Base-by-base conservation (phyloP, 2,329 filamentous ascomycete genomes). In the Hypoxylon rubiginosum region DNA sequence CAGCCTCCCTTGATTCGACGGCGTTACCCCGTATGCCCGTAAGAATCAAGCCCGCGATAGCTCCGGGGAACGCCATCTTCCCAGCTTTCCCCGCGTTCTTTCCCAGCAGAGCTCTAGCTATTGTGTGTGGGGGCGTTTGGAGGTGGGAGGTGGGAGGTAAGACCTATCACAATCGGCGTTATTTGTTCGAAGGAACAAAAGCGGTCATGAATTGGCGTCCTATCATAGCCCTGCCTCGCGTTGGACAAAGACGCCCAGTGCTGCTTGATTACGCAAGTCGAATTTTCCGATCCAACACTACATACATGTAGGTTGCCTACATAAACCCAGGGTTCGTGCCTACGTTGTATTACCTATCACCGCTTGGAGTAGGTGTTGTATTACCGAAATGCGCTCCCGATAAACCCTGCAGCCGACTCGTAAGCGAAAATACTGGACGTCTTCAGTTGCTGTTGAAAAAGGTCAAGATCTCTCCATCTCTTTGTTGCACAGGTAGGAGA, bases 31-130 rank as follows among this genome's bases (percentile, higher is more conserved):
- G 10, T 39, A 30, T n/a, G n/a, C n/a, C n/a, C n/a, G n/a, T n/a
- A n/a, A n/a, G 21, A 59, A 13, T 15, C 48, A 55, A 55, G 24
- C 24, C 32, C 61, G 54, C 41, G 49, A 58, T 64, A 64, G 45
- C 56, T 46, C 62, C 62, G 51, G 39, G 30, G 19, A 17, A 15
- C 30, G 36, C 26, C 46, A 15, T 30, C 36, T 59, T 56, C 51
- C 48, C 28, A 48, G 36, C 50, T 28, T 55, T 60, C 52, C 62
- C 56, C 62, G 56, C 56, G 56, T 52, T 64, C 32, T 43, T 51
- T 58, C 24, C 13, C 36, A n/a, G 13, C 36, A 13, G 36, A 34
- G 34, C 34, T 36, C 11, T 36, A 36, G 34, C 10, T 34, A 4
- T 30, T 34, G 32, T 7, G 32, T 34, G 34, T 15, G 34, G 34